phyloP scores from a whole-genome alignment of 1,284 basidiomycete genomes.

The Mycosarcoma maydis region DNA sequence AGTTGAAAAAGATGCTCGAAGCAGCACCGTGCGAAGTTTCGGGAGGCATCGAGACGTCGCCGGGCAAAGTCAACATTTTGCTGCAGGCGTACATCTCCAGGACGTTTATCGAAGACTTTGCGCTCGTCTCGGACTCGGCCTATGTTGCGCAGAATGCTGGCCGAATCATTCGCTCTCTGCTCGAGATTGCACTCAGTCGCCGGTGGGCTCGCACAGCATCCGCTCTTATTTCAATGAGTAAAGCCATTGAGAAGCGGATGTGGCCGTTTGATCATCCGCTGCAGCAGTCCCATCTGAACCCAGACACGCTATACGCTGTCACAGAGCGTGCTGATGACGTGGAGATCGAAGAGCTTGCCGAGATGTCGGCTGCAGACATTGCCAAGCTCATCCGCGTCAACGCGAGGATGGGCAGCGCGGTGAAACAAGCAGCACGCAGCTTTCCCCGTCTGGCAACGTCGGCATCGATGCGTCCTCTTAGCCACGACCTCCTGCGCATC shows the following conservation, averaged over 20 bases:
- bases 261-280: conserved; percentile 98
- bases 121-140: conserved; percentile 91
- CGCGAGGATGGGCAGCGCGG: conserved; percentile 81
- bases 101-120: conserved; percentile 88
- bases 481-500: conserved; percentile 83
- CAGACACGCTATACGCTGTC: conserved; percentile 78
- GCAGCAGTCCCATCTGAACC: conserved; percentile 73
- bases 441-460: conserved; percentile 82
- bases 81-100: conserved; percentile 90
- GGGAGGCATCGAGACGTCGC: conserved; percentile 80
- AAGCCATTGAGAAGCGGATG: conserved; percentile 76
- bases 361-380: conserved; percentile 78
- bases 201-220: conserved; percentile 87
- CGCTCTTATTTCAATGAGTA: conserved; percentile 89
- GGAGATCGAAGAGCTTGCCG: conserved; percentile 79
- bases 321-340: conserved; percentile 86
- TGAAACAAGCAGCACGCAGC: conserved; percentile 82
- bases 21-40: conserved; percentile 69
- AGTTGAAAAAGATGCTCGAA: conserved; percentile 79
- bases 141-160: conserved; percentile 86
- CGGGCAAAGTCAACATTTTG: conserved; percentile 94
- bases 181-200: conserved; percentile 91
- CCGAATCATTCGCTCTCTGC: conserved; percentile 88
- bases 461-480: conserved; percentile 77
- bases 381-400: conserved; percentile 88